These are phyloP conservation scores for Turritis glabra DNA, from an alignment of 345 rosid species.

Conservation along the genomic window DNA sequence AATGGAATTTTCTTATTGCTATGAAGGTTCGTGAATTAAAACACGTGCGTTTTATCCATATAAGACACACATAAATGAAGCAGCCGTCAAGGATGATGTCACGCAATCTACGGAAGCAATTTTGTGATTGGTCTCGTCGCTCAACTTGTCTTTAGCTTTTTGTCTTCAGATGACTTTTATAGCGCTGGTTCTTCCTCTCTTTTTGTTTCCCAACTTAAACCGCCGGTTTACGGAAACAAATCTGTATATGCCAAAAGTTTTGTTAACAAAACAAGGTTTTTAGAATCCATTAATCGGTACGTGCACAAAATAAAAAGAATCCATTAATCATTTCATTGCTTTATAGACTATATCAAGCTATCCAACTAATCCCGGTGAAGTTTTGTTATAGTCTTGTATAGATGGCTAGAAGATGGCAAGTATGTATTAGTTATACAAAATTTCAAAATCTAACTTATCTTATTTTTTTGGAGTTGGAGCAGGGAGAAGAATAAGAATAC, in stretches of 20 bases:
- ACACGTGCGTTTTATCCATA: slow-evolving; percentile 36
- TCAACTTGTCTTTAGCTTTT: slow-evolving; percentile 24
- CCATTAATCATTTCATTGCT: neutral
- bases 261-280: neutral
- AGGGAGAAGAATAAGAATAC: neutral
- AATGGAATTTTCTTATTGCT: slow-evolving; percentile 19
- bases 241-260: neutral
- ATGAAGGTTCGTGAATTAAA: slow-evolving; percentile 39
- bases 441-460: neutral
- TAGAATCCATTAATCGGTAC: neutral
- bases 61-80: slow-evolving; percentile 1
- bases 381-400: neutral
- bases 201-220: neutral
- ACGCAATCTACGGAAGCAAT: slow-evolving; percentile 34
- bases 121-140: slow-evolving; percentile 32
- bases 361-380: neutral
- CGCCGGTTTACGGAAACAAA: slow-evolving; percentile 3
- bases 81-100: slow-evolving; percentile 38
- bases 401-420: neutral
- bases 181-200: neutral
- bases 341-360: neutral
- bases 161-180: neutral
- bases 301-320: no score
- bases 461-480: neutral
- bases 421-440: neutral